A percentile compares a stretch with the other conserved stretches of the same genome.
These are phyloP conservation scores for Rosa persica DNA, from an alignment of 306 rosid genomes.

Conservation along the genomic window DNA sequence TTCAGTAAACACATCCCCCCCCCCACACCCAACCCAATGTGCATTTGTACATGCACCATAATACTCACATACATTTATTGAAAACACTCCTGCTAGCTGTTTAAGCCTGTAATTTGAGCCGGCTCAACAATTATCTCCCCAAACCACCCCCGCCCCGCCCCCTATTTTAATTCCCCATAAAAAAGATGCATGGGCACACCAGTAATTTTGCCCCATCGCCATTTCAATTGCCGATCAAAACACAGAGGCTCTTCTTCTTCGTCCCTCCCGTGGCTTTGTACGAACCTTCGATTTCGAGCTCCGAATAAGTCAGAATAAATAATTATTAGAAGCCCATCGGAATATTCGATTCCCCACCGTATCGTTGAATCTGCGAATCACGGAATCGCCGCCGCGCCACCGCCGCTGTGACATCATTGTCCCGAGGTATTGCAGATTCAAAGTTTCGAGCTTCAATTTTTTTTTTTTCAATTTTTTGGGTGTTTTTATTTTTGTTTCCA, in stretches of 20 bases:
- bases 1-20: background rate
- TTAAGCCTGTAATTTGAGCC: slow-evolving; percentile 25
- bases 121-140: slow-evolving; percentile 25
- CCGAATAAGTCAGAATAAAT: slow-evolving; percentile 37
- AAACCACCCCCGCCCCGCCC: slow-evolving; percentile 24
- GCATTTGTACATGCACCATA: slow-evolving; percentile 5
- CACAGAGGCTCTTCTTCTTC: slow-evolving; percentile 57
- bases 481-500: background rate
- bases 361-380: background rate
- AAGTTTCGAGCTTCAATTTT: slow-evolving; percentile 3
- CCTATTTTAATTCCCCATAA: background rate
- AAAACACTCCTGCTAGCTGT: slow-evolving; percentile 16
- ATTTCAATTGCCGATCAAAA: slow-evolving; percentile 75
- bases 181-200: slow-evolving; percentile 37
- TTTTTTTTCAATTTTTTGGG: background rate
- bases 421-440: slow-evolving; percentile 20
- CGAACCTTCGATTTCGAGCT: slow-evolving; percentile 74
- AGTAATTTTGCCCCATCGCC: slow-evolving; percentile 39
- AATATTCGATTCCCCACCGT: slow-evolving; percentile 30
- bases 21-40: too few species aligned
- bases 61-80: background rate
- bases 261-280: slow-evolving; percentile 63
- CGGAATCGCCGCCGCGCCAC: background rate
- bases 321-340: slow-evolving; percentile 18
- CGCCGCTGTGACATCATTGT: slow-evolving; percentile 9